A percentile compares a stretch with the other conserved stretches of the same genome.
Conservation (phyloP, 2,329 filamentous ascomycete genomes). For the Coniochaeta sp. region DNA sequence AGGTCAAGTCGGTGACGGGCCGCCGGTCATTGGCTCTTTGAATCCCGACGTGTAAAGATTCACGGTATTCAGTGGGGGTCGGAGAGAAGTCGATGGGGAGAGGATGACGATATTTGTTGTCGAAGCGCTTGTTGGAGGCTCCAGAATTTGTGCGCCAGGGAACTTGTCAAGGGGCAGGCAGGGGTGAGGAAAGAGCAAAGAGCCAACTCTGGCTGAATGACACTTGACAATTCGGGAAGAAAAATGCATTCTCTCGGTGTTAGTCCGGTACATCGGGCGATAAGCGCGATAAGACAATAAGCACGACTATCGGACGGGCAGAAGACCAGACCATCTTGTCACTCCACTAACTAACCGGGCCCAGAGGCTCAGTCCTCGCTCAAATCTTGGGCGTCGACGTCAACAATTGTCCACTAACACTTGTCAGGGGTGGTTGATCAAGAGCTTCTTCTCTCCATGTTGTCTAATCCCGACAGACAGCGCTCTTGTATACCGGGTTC, state of each 20-base stretch:
- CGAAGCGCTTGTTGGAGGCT: background rate
- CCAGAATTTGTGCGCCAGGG: too few relatives aligned
- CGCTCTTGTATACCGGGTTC: too few relatives aligned
- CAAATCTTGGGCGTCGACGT: background rate
- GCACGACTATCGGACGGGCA: too few relatives aligned
- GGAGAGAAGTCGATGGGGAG: background rate
- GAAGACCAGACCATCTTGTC: too few relatives aligned
- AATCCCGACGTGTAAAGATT: background rate
- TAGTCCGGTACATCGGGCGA: too few relatives aligned
- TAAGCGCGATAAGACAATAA: too few relatives aligned
- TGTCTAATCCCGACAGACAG: too few relatives aligned
- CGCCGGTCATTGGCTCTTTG: background rate
- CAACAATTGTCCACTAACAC: background rate
- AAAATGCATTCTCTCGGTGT: too few relatives aligned
- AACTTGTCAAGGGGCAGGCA: too few relatives aligned
- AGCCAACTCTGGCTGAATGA: background rate
- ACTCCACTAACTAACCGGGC: background rate
- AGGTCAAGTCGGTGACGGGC: too few relatives aligned
- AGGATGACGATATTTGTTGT: constrained; percentile 2
- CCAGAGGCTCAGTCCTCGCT: background rate
- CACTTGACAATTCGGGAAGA: background rate
- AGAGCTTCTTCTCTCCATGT: too few relatives aligned
- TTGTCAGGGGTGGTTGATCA: too few relatives aligned
- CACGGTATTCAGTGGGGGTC: background rate
- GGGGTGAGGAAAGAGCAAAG: background rate